Evolutionary conservation across 306 rosid species (phyloP).

Genomic region (Prunus davidiana): DNA sequence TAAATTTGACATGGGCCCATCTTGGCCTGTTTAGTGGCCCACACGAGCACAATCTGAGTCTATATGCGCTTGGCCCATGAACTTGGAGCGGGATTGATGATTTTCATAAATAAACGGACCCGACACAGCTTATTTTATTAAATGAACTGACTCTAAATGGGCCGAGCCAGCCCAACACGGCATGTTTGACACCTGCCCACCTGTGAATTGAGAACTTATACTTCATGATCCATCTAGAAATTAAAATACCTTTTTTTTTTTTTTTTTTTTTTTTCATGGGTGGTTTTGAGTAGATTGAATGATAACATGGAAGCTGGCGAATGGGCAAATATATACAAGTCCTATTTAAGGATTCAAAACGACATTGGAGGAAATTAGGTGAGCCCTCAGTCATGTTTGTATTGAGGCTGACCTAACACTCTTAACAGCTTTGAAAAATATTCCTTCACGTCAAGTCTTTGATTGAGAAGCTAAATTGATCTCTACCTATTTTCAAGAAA

Average conservation of each 20-base stretch:
- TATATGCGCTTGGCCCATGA: no score
- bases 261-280: no score
- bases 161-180: no score
- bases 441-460: not conserved
- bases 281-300: not conserved
- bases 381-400: not conserved
- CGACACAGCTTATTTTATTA: no score
- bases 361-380: not conserved
- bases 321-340: not conserved
- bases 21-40: no score
- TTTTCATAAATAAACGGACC: no score
- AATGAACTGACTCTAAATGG: no score
- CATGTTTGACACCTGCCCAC: no score
- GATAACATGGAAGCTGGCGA: not conserved
- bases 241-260: not conserved
- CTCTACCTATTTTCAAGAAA: not conserved
- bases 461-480: not conserved
- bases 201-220: no score
- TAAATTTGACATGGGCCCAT: no score
- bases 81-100: no score
- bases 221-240: not conserved
- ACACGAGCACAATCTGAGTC: fast-evolving
- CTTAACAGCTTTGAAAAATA: not conserved
- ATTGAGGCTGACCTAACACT: slow-evolving; percentile 1
- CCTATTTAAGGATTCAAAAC: not conserved